A percentile compares a stretch with the other conserved stretches of the same genome.
phyloP scores from a whole-genome alignment of 2,329 filamentous ascomycete species.

The Fusarium goolgardi region DNA sequence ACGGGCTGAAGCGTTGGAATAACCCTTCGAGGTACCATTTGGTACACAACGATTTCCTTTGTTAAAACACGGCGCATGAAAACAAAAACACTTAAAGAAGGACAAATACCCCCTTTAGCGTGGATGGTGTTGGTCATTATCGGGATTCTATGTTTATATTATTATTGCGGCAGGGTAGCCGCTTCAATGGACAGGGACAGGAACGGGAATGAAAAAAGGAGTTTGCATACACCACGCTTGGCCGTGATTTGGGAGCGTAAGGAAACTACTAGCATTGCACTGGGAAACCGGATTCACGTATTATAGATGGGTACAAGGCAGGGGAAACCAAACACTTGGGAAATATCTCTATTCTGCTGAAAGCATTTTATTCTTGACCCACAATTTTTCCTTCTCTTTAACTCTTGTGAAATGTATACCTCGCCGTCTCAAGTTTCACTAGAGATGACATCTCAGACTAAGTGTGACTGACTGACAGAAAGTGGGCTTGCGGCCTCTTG shows the following conservation, averaged over 20 bases:
- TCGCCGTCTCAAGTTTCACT: slow-evolving; percentile 3
- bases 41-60: slow-evolving; percentile 42
- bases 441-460: slow-evolving; percentile 6
- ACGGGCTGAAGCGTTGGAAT: slow-evolving; percentile 41
- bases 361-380: slow-evolving; percentile 33
- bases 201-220: slow-evolving; percentile 45
- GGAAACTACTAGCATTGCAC: slow-evolving; percentile 45
- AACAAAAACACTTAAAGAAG: slow-evolving; percentile 47
- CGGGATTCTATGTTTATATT: slow-evolving; percentile 39
- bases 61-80: slow-evolving; percentile 48
- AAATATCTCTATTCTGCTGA: slow-evolving; percentile 38
- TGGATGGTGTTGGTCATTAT: slow-evolving; percentile 45
- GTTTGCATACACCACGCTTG: slow-evolving; percentile 46
- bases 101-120: slow-evolving; percentile 49
- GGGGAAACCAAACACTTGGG: slow-evolving; percentile 43
- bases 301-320: slow-evolving; percentile 48
- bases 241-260: slow-evolving; percentile 42
- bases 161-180: slow-evolving; percentile 27
- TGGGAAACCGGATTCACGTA: slow-evolving; percentile 43
- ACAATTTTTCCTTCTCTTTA: slow-evolving; percentile 15
- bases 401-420: slow-evolving; percentile 14
- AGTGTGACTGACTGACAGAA: background rate
- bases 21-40: slow-evolving; percentile 37
- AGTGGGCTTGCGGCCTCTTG: slow-evolving; percentile 25
- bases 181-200: slow-evolving; percentile 32